Conservation (phyloP, 1,284 basidiomycete genomes). For the Serendipita sp. region DNA sequence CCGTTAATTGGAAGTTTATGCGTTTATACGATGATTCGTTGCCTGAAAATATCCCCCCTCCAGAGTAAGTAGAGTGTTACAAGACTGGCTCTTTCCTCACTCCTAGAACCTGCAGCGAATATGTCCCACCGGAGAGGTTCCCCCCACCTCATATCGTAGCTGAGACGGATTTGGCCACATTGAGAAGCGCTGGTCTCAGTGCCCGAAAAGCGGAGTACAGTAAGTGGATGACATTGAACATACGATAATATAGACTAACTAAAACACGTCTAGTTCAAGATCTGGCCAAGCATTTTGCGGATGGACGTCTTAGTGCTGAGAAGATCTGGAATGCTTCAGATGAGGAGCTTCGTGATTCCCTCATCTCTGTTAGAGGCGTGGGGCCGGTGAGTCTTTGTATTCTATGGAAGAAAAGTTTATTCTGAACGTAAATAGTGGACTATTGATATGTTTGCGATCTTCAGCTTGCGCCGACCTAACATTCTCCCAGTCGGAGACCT, state of each 20-base stretch:
- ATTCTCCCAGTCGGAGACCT: slow-evolving; percentile 57
- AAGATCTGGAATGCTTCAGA: slow-evolving; percentile 58
- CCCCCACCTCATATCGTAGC: slow-evolving; percentile 60
- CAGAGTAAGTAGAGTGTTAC: slow-evolving; percentile 12
- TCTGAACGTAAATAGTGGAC: slow-evolving; percentile 22
- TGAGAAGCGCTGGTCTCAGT: slow-evolving; percentile 63
- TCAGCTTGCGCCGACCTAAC: slow-evolving; percentile 68
- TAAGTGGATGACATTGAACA: slow-evolving; percentile 22
- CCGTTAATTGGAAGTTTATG: slow-evolving; percentile 73
- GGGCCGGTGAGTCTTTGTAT: slow-evolving; percentile 40
- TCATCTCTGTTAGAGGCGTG: slow-evolving; percentile 69
- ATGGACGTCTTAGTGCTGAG: slow-evolving; percentile 59
- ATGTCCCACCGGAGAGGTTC: slow-evolving; percentile 25
- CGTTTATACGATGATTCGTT: slow-evolving; percentile 58
- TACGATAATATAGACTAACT: not conserved
- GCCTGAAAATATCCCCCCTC: slow-evolving; percentile 41
- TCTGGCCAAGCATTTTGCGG: slow-evolving; percentile 60
- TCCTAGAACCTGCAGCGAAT: not conserved
- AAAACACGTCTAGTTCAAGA: slow-evolving; percentile 43
- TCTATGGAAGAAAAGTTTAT: slow-evolving; percentile 29
- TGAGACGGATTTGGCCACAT: slow-evolving; percentile 36
- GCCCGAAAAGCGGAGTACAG: slow-evolving; percentile 76
- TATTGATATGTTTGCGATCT: slow-evolving; percentile 81
- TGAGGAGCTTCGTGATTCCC: slow-evolving; percentile 57
- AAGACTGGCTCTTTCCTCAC: not conserved